Evolutionary conservation across 192 early-diverging fungal genomes (phyloP), one percentile per base, ranked within the genome.

Genomic region (Rhizophagus clarus): DNA sequence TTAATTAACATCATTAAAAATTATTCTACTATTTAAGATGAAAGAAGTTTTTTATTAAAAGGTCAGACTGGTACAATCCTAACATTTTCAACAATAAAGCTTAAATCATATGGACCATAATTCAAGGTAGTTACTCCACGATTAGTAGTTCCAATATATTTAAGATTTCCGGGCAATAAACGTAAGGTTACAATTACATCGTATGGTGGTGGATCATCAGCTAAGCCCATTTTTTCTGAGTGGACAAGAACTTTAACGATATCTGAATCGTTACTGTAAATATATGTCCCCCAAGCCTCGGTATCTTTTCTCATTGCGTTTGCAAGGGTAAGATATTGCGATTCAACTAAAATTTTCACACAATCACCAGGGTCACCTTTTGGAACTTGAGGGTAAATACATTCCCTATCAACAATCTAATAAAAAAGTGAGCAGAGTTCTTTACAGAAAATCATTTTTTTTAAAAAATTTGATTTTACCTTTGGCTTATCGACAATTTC

Each of bases 221-320:
- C 0, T 51, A 75, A 28, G 15, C n/a, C 15, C 4, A 75, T 26
- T 32, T 75, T 75, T 51, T 56, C 73, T 11, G 49, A 26, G 29
- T 75, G 56, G n/a, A n/a, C 49, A 2, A 75, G 32, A 60, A 17
- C 51, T 32, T 75, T 75, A 15, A 75, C 15, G 26, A 75, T 20
- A 28, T 75, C 73, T 11, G 73, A 75, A 61, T 75, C 73, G 32
- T 75, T 47, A 32, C 56, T 75, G 49, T 61, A 61, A 61, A 49
- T 0, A 22, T 20, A 61, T 1, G 73, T 75, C 5, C 73, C 73
- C 73, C 73, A 75, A 40, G 49, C 29, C 37, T 56, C 61, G 1
- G 73, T 60, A 17, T 51, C 51, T 17, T 26, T 6, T 14, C 31
- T 49, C 11, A 22, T 17, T 29, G 49, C 49, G 60, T 22, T 51